These are phyloP conservation scores for Tubosaeta sp. DNA, from an alignment of 768 basidiomycete genomes.

Conservation along the genomic window DNA sequence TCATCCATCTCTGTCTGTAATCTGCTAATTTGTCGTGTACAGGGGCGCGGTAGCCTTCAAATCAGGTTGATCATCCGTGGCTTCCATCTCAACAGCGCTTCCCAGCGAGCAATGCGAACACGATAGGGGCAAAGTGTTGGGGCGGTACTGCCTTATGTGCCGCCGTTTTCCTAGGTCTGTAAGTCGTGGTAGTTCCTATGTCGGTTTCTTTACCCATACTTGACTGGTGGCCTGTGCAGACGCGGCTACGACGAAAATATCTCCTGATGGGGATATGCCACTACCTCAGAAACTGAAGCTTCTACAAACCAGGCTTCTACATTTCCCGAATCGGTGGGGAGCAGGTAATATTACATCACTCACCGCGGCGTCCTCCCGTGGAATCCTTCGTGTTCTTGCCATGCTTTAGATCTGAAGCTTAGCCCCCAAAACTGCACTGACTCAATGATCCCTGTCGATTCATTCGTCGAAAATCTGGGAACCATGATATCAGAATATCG, in stretches of 20 bases:
- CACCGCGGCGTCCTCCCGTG: background rate
- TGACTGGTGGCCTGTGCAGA: background rate
- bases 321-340: background rate
- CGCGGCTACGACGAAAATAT: background rate
- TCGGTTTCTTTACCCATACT: background rate
- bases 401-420: background rate
- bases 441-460: background rate
- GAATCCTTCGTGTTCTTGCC: background rate
- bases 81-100: background rate
- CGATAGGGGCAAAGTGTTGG: too few species aligned
- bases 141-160: too few species aligned
- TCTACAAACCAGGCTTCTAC: background rate
- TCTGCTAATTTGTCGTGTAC: background rate
- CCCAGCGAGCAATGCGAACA: background rate
- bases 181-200: background rate
- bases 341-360: background rate
- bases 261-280: background rate
- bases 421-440: background rate
- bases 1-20: background rate
- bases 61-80: background rate
- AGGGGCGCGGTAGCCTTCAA: background rate
- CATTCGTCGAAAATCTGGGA: background rate
- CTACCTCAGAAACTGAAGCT: slow-evolving; percentile 5
- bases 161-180: too few species aligned
- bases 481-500: background rate